Conservation (phyloP, 2,329 filamentous ascomycete genomes). For the Colletotrichum kahawae region DNA sequence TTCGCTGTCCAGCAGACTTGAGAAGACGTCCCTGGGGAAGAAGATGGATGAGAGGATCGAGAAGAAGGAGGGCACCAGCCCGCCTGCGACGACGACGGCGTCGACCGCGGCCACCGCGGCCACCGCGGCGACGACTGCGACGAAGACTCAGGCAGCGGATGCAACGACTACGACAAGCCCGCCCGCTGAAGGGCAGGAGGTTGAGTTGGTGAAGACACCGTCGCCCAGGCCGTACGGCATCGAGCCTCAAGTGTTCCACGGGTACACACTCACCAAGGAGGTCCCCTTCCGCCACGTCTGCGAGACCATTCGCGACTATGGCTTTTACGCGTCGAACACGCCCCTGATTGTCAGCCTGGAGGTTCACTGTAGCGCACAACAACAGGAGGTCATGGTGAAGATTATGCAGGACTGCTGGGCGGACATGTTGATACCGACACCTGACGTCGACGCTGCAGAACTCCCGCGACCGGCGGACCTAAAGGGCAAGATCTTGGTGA, state of each 20-base stretch:
- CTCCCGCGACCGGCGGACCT: conserved; percentile 75
- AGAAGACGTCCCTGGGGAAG: conserved; percentile 53
- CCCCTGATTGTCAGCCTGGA: conserved; percentile 95
- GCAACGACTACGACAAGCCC: background rate
- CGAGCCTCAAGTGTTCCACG: conserved; percentile 84
- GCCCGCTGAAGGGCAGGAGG: background rate
- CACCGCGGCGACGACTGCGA: background rate
- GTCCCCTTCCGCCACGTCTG: conserved; percentile 88
- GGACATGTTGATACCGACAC: conserved; percentile 68
- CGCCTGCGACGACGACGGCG: background rate
- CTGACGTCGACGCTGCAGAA: conserved; percentile 47
- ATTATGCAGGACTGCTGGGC: conserved; percentile 89
- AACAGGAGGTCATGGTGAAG: conserved; percentile 89
- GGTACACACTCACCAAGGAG: conserved; percentile 89
- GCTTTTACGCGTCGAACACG: conserved; percentile 75
- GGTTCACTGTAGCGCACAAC: conserved; percentile 80
- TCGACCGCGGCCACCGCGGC: background rate
- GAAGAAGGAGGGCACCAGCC: conserved; percentile 14
- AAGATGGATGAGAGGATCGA: conserved; percentile 40
- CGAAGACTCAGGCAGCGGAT: background rate
- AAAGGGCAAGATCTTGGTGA: conserved; percentile 80
- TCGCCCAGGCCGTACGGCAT: conserved; percentile 35
- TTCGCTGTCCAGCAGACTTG: conserved; percentile 49
- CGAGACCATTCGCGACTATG: conserved; percentile 76
- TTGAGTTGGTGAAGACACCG: conserved; percentile 9